These are phyloP conservation scores for Nicotiana attenuata DNA, from an alignment of 257 asterid species.

Conservation along the genomic window DNA sequence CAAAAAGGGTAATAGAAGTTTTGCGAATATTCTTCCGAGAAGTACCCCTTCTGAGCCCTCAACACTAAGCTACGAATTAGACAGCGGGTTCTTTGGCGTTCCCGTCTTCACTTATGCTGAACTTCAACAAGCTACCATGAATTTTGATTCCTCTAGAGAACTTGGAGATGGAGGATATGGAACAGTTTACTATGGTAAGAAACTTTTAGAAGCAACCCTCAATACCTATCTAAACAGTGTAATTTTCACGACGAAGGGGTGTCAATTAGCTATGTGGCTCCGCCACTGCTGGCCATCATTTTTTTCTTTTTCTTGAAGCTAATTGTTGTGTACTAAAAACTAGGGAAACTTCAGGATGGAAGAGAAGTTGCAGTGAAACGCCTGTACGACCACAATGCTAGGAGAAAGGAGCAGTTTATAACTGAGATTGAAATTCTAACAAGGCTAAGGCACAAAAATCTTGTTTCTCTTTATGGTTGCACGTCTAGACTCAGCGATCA, in stretches of 20 bases:
- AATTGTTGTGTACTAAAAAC: not conserved
- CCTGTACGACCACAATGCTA: conserved; percentile 14
- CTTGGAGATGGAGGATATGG: conserved; percentile 21
- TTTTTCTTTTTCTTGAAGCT: not conserved
- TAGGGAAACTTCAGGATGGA: conserved; percentile 18
- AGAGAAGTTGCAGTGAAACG: conserved; percentile 21
- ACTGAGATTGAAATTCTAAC: conserved; percentile 18
- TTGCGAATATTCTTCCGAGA: conserved; percentile 5
- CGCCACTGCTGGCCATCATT: not conserved
- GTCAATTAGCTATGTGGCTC: no score
- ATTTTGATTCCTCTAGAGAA: conserved; percentile 11
- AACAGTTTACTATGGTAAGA: conserved; percentile 16
- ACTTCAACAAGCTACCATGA: conserved; percentile 18
- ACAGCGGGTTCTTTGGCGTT: conserved; percentile 8
- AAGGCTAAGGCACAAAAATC: conserved; percentile 17
- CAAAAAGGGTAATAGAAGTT: not conserved
- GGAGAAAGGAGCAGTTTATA: conserved; percentile 17
- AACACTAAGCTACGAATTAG: conserved; percentile 2
- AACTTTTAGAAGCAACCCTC: not conserved
- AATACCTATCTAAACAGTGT: not conserved
- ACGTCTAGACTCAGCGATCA: conserved; percentile 11
- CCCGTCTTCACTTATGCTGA: conserved; percentile 14
- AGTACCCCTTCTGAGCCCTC: conserved; percentile 4
- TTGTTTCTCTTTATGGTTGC: conserved; percentile 18
- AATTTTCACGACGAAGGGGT: no score